Evolutionary conservation across 208 protist species (phyloP), one percentile per base, ranked within the genome.

Genomic region (Phytomonas serpens): DNA sequence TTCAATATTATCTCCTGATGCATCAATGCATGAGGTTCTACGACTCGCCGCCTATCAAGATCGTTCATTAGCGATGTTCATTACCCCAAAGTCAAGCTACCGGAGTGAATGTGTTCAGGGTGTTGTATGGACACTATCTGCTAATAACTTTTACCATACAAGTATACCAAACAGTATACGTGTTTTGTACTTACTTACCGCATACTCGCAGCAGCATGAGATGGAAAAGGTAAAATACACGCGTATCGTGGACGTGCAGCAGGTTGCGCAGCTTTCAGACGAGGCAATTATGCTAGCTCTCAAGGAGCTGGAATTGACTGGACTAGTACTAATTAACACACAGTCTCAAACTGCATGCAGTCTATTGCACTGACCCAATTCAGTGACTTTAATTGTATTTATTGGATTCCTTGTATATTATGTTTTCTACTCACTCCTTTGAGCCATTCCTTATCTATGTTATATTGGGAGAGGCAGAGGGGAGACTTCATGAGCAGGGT

Each of bases 71-170:
- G 13, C 42, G 13, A 16, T 16, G 13, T 16, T 16, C 13, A 52
- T n/a, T 52, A 2, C 42, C 42, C 42, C 42, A 16, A 52, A 52
- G 11, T 11, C 37, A 40, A 40, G 37, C 37, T 11, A 40, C 37
- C 14, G 14, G 4, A n/a, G 42, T 52, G 42, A 52, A 52, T 7
- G 42, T 7, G 42, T 16, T n/a, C 23, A 2, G 13, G 42, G 23
- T 52, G 42, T 3, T 7, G 14, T 6, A 36, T 3, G 7, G 11
- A 0, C 36, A 32, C 47, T 69, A 11, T 71, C 75, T 31, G 7
- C 33, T 27, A 68, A 76, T 31, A 93, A 90, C 72, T 91, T 93
- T 67, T 91, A 85, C 72, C 76, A 79, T 38, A 77, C 78, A 7
- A 63, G 65, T 36, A 74, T 88, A 61, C 80, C 88, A 11, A 73